Base-by-base conservation (phyloP, 257 asterid genomes). In the Catharanthus roseus region DNA sequence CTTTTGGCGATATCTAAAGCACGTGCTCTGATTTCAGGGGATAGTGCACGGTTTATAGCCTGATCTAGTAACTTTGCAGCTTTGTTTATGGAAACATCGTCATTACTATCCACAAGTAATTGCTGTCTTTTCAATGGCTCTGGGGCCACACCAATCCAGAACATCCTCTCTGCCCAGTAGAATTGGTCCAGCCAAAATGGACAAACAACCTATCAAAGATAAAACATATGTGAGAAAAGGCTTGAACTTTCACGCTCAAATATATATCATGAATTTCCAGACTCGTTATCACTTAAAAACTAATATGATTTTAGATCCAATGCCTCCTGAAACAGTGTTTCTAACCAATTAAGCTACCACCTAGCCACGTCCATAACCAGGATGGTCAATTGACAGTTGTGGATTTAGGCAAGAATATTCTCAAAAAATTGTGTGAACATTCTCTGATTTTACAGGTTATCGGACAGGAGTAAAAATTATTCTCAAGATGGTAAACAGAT, bases 121-220 rank as follows among this genome's bases (percentile, higher is more conserved):
- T 78, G 85, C 38, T 82, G 55, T 36, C 82, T 78, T 41, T 77
- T 83, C 55, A 93, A 77, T 38, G 97, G 97, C 86, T 89, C 91
- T 0, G 98, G 84, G 76, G 96, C 79, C 68, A 93, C 98, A 23
- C 98, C 98, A 34, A 91, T 90, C 98, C 98, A 91, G 86, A 77
- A 89, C 96, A 93, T 91, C 77, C 97, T 89, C 84, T 93, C 99
- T 19, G 97, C 99, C 97, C 99, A 93, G 64, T 93, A 93, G 79
- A 86, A 91, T 70, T 93, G 97, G 78, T 93, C 99, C 85, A 91
- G 80, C 75, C 89, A 81, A 79, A 93, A 89, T 21, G 97, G 99
- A 55, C 99, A 93, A 61, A 93, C 74, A 42, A 93, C 80, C 99
- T 93, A 77, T 56, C 54, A 62, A 45, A 68, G 10, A 50, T 42